Conservation (phyloP, 1,284 basidiomycete species). For the Ganoderma boninense region DNA sequence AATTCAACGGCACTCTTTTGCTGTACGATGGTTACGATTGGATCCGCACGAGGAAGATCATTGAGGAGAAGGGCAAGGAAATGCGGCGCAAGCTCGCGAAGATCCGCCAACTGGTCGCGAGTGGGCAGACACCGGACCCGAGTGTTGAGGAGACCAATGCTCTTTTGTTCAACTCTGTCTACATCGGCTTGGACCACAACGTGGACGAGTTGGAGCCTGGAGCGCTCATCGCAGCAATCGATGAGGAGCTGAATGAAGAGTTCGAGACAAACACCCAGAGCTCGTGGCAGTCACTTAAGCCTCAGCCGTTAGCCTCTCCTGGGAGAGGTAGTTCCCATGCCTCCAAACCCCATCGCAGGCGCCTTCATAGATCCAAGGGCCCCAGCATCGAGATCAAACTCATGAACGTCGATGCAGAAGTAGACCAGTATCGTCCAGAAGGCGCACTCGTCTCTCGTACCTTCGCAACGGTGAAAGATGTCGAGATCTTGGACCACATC, state of each 20-base stretch:
- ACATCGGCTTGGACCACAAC: constrained; percentile 84
- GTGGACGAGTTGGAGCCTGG: constrained; percentile 78
- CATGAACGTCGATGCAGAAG: constrained; percentile 68
- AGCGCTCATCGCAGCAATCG: constrained; percentile 88
- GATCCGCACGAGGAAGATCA: constrained; percentile 82
- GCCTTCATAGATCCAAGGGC: constrained; percentile 78
- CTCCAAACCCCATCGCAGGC: constrained; percentile 59
- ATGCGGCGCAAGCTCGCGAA: constrained; percentile 89
- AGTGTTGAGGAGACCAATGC: constrained; percentile 81
- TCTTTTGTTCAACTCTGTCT: constrained; percentile 92
- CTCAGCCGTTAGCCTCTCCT: constrained; percentile 49
- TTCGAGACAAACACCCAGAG: constrained; percentile 76
- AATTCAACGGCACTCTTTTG: constrained; percentile 71
- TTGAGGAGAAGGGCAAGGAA: constrained; percentile 89
- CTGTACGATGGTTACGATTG: constrained; percentile 97
- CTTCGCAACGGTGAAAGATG: constrained; percentile 70
- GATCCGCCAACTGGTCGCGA: constrained; percentile 94
- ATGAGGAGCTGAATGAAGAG: constrained; percentile 86
- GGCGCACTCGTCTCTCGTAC: constrained; percentile 70
- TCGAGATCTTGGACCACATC: constrained; percentile 97
- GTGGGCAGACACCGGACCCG: constrained; percentile 89
- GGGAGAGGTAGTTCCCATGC: constrained; percentile 51
- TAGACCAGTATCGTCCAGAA: constrained; percentile 69
- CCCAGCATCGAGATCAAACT: constrained; percentile 89
- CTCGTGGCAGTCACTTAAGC: constrained; percentile 84